phyloP scores from a whole-genome alignment of 352 stramenopile species.

The Pythium apleroticum region DNA sequence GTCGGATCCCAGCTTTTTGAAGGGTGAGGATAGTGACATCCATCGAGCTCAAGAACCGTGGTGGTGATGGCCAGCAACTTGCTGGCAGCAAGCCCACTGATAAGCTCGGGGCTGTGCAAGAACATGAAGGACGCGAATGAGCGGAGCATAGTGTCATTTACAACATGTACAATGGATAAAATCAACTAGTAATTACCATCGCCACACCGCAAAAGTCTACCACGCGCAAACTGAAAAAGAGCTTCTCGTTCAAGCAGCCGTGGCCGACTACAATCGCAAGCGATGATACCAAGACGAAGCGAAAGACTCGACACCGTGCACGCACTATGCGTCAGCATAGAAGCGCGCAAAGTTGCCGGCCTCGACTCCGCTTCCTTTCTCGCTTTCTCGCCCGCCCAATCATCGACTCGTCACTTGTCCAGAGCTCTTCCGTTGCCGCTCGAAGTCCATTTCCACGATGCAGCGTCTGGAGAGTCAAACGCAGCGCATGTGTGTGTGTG shows the following conservation, averaged over 20 bases:
- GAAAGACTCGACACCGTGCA: not conserved
- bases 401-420: not conserved
- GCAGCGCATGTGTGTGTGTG: conserved; percentile 3
- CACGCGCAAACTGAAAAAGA: conserved; percentile 1
- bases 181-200: conserved; percentile 35
- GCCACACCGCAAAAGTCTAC: conserved; percentile 10
- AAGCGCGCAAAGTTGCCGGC: not conserved
- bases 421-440: not conserved
- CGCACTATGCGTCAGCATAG: not conserved
- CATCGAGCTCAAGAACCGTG: not conserved
- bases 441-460: not conserved
- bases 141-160: not conserved
- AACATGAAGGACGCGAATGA: not conserved
- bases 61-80: not conserved
- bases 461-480: conserved; percentile 10
- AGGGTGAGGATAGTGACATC: conserved; percentile 4
- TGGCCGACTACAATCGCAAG: not conserved
- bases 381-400: not conserved
- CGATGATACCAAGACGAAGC: not conserved
- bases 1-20: not conserved
- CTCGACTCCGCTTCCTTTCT: not conserved
- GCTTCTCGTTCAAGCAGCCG: not conserved
- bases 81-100: not conserved
- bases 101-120: not conserved
- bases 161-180: conserved; percentile 26